Percentiles rank a stretch among this genome's conserved stretches.
Evolutionary conservation across 225 moss, liverwort and hornwort species (phyloP).

Genomic region (Climacium dendroides): DNA sequence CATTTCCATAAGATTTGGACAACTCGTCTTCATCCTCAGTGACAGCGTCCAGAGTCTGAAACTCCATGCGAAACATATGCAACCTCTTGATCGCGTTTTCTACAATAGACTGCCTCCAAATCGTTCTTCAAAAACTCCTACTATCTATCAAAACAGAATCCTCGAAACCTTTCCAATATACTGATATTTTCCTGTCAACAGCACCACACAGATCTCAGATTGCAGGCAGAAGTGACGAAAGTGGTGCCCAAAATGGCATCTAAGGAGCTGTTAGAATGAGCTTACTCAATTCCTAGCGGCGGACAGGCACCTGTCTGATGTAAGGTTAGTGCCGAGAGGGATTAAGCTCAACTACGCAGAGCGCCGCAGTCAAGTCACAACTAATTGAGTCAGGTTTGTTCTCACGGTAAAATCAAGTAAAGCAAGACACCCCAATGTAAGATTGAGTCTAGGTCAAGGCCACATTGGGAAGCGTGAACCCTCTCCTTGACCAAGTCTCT

Average conservation of each 20-base stretch:
- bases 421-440: background rate
- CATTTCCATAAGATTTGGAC: background rate
- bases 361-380: background rate
- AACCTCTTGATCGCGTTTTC: background rate
- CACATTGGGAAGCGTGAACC: background rate
- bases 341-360: background rate
- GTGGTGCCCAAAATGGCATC: background rate
- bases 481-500: background rate
- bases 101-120: background rate
- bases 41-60: conserved; percentile 2
- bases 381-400: background rate
- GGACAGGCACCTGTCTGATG: no score
- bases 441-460: background rate
- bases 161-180: background rate
- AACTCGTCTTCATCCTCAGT: conserved; percentile 1
- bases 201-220: background rate
- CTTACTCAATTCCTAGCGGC: no score
- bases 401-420: background rate
- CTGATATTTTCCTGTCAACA: background rate
- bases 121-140: background rate
- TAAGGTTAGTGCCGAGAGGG: background rate
- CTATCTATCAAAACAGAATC: background rate
- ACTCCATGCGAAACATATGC: conserved; percentile 27
- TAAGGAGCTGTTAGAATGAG: background rate
- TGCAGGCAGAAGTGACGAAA: background rate